Conservation (phyloP, 306 rosid genomes). For the Clitoria ternatea region DNA sequence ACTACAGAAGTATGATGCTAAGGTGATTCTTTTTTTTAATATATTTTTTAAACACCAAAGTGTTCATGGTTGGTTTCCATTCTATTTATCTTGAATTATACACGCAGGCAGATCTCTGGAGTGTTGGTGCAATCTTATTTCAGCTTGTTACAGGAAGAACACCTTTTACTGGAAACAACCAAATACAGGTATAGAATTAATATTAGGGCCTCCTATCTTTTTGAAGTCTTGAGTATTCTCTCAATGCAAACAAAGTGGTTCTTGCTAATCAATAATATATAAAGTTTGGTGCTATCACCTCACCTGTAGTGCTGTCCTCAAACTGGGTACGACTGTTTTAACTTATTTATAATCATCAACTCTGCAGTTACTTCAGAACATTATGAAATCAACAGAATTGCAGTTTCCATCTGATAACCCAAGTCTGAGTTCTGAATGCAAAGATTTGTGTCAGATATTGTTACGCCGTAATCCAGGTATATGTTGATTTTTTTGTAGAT, state of each 20-base stretch:
- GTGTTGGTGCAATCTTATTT: constrained; percentile 92
- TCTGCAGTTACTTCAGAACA: constrained; percentile 94
- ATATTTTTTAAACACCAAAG: not conserved
- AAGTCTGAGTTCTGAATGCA: constrained; percentile 73
- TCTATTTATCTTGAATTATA: constrained; percentile 45
- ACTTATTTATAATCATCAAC: constrained; percentile 1
- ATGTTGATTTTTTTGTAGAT: constrained; percentile 17
- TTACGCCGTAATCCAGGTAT: constrained; percentile 96
- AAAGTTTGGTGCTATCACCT: constrained; percentile 6
- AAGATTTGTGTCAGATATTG: constrained; percentile 87
- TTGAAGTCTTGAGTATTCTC: not conserved
- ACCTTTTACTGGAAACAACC: constrained; percentile 92
- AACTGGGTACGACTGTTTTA: constrained; percentile 21
- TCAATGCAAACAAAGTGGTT: not conserved
- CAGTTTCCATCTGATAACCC: constrained; percentile 63
- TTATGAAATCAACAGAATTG: constrained; percentile 79
- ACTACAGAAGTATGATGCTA: constrained; percentile 96
- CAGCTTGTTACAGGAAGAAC: constrained; percentile 94
- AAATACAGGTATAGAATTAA: constrained; percentile 62
- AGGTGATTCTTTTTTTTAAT: constrained; percentile 55
- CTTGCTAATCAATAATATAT: constrained; percentile 3
- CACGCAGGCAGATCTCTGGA: constrained; percentile 99
- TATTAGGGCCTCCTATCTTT: not conserved
- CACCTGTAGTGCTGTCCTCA: constrained; percentile 5
- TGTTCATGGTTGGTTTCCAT: constrained; percentile 27